Evolutionary conservation across 306 rosid genomes (phyloP).

Genomic region (Cicer bijugum): DNA sequence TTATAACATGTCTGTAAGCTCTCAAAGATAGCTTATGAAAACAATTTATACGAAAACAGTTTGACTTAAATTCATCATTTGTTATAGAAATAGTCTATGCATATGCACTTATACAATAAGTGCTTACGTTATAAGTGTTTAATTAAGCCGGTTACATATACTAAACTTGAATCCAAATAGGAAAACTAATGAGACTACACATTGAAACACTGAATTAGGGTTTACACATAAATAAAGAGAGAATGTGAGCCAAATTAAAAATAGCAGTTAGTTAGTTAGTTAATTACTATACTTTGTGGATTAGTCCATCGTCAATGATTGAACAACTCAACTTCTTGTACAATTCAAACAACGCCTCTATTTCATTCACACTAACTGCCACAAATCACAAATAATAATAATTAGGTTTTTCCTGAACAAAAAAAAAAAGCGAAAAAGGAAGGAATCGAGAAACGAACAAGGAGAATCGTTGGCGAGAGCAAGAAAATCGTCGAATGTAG

Average conservation of each 20-base stretch:
- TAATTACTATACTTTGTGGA: slow-evolving; percentile 77
- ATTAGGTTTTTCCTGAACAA: neutral
- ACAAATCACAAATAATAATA: neutral
- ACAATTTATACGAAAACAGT: neutral
- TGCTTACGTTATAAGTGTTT: no score
- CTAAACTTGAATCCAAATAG: no score
- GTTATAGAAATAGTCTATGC: no score
- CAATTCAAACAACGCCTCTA: slow-evolving; percentile 72
- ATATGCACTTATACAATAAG: neutral
- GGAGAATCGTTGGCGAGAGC: slow-evolving; percentile 62
- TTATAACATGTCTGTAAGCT: neutral
- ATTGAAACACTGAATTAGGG: no score
- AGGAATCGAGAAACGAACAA: slow-evolving; percentile 48
- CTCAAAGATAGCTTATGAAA: neutral
- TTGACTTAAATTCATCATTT: no score
- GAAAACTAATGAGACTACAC: no score
- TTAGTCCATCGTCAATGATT: slow-evolving; percentile 65
- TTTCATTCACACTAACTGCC: slow-evolving; percentile 66
- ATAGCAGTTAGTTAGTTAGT: neutral
- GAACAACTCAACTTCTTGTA: slow-evolving; percentile 72
- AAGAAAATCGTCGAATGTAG: slow-evolving; percentile 50
- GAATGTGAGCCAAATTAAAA: neutral
- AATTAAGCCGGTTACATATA: no score
- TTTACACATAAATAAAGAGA: slow-evolving; percentile 3
- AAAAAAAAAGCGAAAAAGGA: neutral